Conservation (phyloP, 2,329 filamentous ascomycete species). For the Alternaria angustiovoidea region DNA sequence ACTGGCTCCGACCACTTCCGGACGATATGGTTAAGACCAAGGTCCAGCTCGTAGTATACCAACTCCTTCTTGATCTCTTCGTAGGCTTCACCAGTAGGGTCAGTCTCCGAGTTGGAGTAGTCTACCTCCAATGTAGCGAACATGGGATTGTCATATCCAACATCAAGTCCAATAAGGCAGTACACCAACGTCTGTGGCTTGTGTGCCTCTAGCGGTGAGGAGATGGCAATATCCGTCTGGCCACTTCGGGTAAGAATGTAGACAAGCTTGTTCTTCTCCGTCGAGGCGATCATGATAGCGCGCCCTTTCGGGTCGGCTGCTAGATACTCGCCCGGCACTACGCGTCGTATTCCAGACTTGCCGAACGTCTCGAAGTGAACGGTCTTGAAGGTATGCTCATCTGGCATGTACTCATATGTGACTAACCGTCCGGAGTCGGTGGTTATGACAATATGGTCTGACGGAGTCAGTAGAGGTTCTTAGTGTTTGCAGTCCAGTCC, state of each 20-base stretch:
- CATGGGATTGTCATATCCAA: conserved; percentile 95
- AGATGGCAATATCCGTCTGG: conserved; percentile 94
- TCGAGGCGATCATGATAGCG: conserved; percentile 90
- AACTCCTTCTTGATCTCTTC: conserved; percentile 86
- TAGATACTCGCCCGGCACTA: conserved; percentile 94
- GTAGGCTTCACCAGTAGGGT: conserved; percentile 83
- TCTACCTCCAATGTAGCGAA: conserved; percentile 96
- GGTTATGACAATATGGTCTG: conserved; percentile 94
- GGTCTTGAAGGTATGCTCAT: conserved; percentile 85
- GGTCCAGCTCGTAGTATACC: conserved; percentile 96
- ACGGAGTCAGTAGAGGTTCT: conserved; percentile 47
- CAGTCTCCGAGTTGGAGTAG: conserved; percentile 89
- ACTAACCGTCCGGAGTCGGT: conserved; percentile 96
- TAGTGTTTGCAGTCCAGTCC: conserved; percentile 40
- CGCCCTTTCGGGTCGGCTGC: conserved; percentile 95
- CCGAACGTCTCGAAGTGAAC: conserved; percentile 97
- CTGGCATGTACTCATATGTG: conserved; percentile 88
- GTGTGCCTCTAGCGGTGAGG: conserved; percentile 94
- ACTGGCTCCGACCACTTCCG: conserved; percentile 96
- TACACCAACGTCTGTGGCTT: conserved; percentile 91
- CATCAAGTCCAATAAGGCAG: conserved; percentile 85
- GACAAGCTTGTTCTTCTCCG: conserved; percentile 99
- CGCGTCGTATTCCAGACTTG: conserved; percentile 92
- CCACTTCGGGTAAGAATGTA: conserved; percentile 97
- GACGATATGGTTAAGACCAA: conserved; percentile 96